A percentile compares a stretch with the other conserved stretches of the same genome.
Evolutionary conservation across 2,329 filamentous ascomycete genomes (phyloP).

Genomic region (Alternaria hordeiaustralica): DNA sequence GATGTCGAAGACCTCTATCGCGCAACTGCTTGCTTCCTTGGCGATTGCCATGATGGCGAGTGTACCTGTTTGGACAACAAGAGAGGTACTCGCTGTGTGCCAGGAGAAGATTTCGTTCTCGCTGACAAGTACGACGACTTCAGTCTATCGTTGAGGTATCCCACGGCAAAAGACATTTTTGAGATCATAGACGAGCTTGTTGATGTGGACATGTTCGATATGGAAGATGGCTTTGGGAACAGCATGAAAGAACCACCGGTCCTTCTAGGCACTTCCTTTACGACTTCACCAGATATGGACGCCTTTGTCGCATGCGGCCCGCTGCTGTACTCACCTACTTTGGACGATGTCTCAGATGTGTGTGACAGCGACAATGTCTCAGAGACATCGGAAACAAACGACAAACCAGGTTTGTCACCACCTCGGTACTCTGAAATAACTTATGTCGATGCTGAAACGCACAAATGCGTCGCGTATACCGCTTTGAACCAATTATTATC

Average conservation of each 20-base stretch:
- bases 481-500: conserved; percentile 9
- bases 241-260: background rate
- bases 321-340: background rate
- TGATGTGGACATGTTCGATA: background rate
- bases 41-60: conserved; percentile 6
- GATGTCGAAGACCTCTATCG: conserved; percentile 6
- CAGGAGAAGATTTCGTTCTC: background rate
- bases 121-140: background rate
- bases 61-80: background rate
- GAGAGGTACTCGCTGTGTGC: background rate
- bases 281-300: background rate
- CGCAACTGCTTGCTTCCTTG: conserved; percentile 9
- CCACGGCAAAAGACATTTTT: background rate
- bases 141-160: background rate
- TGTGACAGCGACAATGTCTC: background rate
- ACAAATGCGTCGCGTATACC: conserved; percentile 6
- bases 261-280: background rate
- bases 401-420: background rate
- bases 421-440: background rate
- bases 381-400: conserved; percentile 2
- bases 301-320: background rate
- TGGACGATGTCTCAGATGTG: background rate
- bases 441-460: conserved; percentile 7
- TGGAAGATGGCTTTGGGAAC: background rate
- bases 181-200: background rate